Percentiles rank a stretch among this genome's conserved stretches.
phyloP scores from a whole-genome alignment of 306 rosid species.

The Albizia julibrissin region DNA sequence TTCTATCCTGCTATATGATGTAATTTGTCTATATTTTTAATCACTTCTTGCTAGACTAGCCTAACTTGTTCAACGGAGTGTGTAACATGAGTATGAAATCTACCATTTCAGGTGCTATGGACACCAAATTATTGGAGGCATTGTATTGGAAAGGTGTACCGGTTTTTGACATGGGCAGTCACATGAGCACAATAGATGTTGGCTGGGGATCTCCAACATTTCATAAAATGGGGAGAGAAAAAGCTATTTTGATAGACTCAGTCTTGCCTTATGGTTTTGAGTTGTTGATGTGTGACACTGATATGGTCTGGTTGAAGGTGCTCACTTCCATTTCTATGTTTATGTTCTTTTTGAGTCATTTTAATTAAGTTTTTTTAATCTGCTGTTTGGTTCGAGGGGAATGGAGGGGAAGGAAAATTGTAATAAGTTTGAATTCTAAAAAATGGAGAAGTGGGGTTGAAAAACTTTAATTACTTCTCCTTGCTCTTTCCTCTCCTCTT shows the following conservation, averaged over 20 bases:
- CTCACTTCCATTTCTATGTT: constrained; percentile 28
- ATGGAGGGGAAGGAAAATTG: background rate
- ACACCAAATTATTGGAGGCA: constrained; percentile 85
- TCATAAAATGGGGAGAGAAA: constrained; percentile 98
- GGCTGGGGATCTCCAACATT: constrained; percentile 99
- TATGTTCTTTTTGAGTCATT: background rate
- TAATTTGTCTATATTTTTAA: constrained; percentile 15
- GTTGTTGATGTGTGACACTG: constrained; percentile 97
- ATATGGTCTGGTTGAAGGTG: constrained; percentile 99
- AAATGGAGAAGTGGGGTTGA: background rate
- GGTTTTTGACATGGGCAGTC: constrained; percentile 97
- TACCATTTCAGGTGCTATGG: constrained; percentile 89
- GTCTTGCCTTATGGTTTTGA: constrained; percentile 82
- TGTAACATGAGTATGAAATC: constrained; percentile 34
- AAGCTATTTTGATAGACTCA: constrained; percentile 83
- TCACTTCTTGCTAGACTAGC: constrained; percentile 22
- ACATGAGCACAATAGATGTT: constrained; percentile 92
- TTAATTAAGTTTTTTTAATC: constrained; percentile 1
- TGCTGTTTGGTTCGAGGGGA: background rate
- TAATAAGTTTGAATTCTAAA: background rate
- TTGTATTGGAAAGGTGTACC: constrained; percentile 95
- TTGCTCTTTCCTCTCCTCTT: background rate
- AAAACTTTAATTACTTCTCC: background rate
- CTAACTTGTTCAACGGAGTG: constrained; percentile 23
- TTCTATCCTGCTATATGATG: background rate